phyloP scores from a whole-genome alignment of 345 rosid species.

The Eucalyptus paniculata region DNA sequence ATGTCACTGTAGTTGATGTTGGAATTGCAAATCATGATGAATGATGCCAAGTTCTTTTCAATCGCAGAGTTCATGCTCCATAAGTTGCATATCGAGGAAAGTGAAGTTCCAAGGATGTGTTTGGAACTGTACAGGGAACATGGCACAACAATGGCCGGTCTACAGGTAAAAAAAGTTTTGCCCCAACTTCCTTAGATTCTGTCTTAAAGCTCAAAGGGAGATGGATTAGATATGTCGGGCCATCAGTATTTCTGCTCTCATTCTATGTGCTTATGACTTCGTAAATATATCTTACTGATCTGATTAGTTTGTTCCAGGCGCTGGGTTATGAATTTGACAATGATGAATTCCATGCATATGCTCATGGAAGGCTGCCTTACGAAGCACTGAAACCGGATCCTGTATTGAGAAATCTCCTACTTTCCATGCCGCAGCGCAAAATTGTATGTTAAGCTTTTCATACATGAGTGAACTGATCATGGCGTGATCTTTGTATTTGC shows the following conservation, averaged over 20 bases:
- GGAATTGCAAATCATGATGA: neutral
- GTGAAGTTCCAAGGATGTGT: constrained; percentile 77
- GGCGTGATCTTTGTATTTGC: neutral
- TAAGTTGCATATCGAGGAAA: constrained; percentile 56
- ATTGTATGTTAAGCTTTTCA: constrained; percentile 30
- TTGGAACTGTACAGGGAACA: constrained; percentile 74
- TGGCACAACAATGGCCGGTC: constrained; percentile 98
- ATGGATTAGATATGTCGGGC: neutral
- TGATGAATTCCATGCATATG: constrained; percentile 77
- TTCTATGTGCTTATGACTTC: neutral
- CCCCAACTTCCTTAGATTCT: neutral
- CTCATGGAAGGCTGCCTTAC: constrained; percentile 77
- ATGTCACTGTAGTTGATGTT: neutral
- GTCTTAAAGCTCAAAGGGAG: neutral
- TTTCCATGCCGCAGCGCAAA: constrained; percentile 76
- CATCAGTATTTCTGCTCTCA: neutral
- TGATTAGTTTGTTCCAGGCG: constrained; percentile 20
- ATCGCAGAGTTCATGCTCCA: constrained; percentile 67
- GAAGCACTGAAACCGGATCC: constrained; percentile 65
- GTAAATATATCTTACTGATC: neutral
- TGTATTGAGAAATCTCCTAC: constrained; percentile 59
- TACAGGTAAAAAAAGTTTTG: constrained; percentile 33
- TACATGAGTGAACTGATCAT: neutral
- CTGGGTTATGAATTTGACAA: constrained; percentile 77
- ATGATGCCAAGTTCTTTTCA: neutral